phyloP scores from a whole-genome alignment of 805 yeast genomes.

The Huiozyma sinensis region DNA sequence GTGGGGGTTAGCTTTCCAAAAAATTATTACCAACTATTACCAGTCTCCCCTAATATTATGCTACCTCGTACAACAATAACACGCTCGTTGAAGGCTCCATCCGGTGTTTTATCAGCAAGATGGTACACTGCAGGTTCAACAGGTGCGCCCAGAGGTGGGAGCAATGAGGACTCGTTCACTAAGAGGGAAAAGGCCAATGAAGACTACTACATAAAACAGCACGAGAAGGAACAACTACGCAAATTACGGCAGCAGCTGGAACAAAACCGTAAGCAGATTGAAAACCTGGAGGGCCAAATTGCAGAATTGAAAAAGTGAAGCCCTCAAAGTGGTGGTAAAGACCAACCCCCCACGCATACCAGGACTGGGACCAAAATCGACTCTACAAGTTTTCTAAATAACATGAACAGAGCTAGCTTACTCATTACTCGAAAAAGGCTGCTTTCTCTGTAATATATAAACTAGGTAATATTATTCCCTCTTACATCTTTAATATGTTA shows the following conservation, averaged over 20 bases:
- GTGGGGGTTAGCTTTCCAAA: no score
- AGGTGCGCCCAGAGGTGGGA: slow-evolving; percentile 42
- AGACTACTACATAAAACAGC: slow-evolving; percentile 74
- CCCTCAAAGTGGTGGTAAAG: not conserved
- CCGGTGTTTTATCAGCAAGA: slow-evolving; percentile 6
- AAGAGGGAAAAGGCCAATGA: slow-evolving; percentile 93
- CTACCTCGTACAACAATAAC: slow-evolving; percentile 21
- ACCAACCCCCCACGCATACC: not conserved
- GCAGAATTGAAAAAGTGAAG: slow-evolving; percentile 15
- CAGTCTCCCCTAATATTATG: slow-evolving; percentile 5
- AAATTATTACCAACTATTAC: no score
- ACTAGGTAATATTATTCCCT: no score
- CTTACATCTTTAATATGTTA: no score
- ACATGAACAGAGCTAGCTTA: not conserved
- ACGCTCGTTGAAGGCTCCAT: slow-evolving; percentile 15
- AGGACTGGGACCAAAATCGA: not conserved
- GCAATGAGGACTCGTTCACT: slow-evolving; percentile 47
- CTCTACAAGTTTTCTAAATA: not conserved
- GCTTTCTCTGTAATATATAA: no score
- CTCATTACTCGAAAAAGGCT: not conserved
- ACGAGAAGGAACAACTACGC: slow-evolving; percentile 79
- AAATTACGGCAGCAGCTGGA: slow-evolving; percentile 65
- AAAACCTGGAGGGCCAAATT: slow-evolving; percentile 38
- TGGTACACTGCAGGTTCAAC: slow-evolving; percentile 30
- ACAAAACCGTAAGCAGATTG: slow-evolving; percentile 58